Evolutionary conservation across 2,329 filamentous ascomycete genomes (phyloP).

Genomic region (Exophiala lecanii-corni): DNA sequence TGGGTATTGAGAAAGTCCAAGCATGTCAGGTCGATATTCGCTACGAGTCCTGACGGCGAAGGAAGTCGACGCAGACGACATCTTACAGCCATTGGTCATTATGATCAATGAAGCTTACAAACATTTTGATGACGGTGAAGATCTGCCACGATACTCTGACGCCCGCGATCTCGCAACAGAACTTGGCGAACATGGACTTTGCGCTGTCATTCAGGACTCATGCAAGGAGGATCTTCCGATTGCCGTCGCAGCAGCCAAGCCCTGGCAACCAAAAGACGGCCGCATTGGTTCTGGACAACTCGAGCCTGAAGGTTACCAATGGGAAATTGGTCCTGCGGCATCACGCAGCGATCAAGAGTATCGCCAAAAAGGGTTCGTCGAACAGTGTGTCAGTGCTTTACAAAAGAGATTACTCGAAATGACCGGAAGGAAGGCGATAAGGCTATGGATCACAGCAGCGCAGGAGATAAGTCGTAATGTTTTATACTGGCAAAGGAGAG

Average conservation of each 20-base stretch:
- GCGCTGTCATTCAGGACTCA: background rate
- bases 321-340: constrained; percentile 1
- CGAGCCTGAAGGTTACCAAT: no score
- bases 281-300: background rate
- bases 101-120: constrained; percentile 4
- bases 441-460: background rate
- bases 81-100: background rate
- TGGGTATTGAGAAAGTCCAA: no score
- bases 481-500: background rate
- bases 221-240: background rate
- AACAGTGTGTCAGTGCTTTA: background rate
- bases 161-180: background rate
- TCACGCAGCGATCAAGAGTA: background rate
- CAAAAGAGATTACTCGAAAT: background rate
- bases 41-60: constrained; percentile 1
- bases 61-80: background rate
- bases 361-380: constrained; percentile 1
- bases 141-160: background rate
- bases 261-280: background rate
- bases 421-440: background rate
- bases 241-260: constrained; percentile 1
- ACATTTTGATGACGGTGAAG: background rate
- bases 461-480: background rate
- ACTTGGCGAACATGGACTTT: background rate
- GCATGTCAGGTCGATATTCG: background rate